Conservation (phyloP, 768 basidiomycete species). For the Rhodotorula taiwanensis region DNA sequence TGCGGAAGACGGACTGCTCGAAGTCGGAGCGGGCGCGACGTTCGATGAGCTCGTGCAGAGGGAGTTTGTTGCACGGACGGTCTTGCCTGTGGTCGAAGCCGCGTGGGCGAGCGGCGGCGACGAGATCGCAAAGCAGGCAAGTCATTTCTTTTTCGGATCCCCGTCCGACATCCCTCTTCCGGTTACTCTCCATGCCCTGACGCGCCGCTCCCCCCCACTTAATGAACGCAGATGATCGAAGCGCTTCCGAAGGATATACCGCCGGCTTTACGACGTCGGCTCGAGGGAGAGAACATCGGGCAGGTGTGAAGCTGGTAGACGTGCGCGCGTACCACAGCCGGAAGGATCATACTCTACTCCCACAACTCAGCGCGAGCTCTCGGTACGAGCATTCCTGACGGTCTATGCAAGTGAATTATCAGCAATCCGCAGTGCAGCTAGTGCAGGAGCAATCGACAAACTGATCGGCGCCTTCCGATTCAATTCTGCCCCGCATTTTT, state of each 20-base stretch:
- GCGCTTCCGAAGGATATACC: slow-evolving; percentile 25
- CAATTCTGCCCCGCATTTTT: no score
- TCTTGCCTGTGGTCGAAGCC: slow-evolving; percentile 44
- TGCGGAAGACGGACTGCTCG: slow-evolving; percentile 7
- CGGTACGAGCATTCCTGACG: no score
- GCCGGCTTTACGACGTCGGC: slow-evolving; percentile 18
- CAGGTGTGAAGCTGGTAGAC: no score
- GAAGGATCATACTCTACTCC: no score
- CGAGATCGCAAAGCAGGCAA: slow-evolving; percentile 43
- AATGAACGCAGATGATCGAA: slow-evolving; percentile 12
- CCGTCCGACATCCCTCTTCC: background rate
- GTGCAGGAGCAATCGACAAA: no score
- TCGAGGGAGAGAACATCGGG: slow-evolving; percentile 16
- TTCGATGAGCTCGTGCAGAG: slow-evolving; percentile 40
- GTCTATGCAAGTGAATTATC: no score
- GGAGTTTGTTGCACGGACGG: slow-evolving; percentile 43
- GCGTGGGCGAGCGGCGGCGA: slow-evolving; percentile 47
- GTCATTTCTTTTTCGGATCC: no score
- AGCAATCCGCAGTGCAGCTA: no score
- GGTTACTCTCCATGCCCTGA: background rate
- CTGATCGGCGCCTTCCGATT: no score
- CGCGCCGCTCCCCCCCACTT: background rate
- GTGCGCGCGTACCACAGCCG: no score
- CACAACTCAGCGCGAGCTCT: no score
- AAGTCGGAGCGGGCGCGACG: slow-evolving; percentile 34